These are phyloP conservation scores for Lactarius sp. DNA, from an alignment of 768 basidiomycete species.

Conservation along the genomic window DNA sequence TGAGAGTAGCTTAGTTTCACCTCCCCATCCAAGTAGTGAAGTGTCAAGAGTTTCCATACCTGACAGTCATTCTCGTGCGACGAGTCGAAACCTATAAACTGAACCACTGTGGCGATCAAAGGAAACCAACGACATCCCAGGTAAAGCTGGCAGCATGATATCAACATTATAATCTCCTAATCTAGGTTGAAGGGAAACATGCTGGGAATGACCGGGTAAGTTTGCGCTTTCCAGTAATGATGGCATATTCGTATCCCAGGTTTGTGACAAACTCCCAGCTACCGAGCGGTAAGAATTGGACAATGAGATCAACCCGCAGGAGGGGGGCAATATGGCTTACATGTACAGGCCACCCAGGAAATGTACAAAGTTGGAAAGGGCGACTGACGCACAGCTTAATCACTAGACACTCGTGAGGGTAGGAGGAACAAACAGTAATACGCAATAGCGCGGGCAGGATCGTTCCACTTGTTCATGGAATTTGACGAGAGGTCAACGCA, in stretches of 20 bases:
- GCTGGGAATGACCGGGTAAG: slow-evolving; percentile 15
- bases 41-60: not conserved
- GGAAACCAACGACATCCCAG: slow-evolving; percentile 3
- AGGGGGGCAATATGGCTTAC: not conserved
- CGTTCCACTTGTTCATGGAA: slow-evolving; percentile 6
- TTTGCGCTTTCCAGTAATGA: slow-evolving; percentile 4
- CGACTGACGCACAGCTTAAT: not conserved
- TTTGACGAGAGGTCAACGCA: not conserved
- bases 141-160: not conserved
- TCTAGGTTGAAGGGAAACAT: not conserved
- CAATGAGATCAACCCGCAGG: not conserved
- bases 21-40: not conserved
- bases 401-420: not conserved
- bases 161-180: not conserved
- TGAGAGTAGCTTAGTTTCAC: not conserved
- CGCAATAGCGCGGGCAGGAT: not conserved
- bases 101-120: not conserved
- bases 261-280: slow-evolving; percentile 18
- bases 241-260: slow-evolving; percentile 6
- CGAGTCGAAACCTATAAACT: not conserved
- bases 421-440: not conserved
- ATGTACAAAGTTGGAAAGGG: slow-evolving; percentile 1
- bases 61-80: not conserved
- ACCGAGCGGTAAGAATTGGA: not conserved
- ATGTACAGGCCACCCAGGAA: slow-evolving; percentile 16